Percentiles rank a stretch among this genome's conserved stretches.
These are phyloP conservation scores for Populus davidiana DNA, from an alignment of 345 rosid species.

Conservation along the genomic window DNA sequence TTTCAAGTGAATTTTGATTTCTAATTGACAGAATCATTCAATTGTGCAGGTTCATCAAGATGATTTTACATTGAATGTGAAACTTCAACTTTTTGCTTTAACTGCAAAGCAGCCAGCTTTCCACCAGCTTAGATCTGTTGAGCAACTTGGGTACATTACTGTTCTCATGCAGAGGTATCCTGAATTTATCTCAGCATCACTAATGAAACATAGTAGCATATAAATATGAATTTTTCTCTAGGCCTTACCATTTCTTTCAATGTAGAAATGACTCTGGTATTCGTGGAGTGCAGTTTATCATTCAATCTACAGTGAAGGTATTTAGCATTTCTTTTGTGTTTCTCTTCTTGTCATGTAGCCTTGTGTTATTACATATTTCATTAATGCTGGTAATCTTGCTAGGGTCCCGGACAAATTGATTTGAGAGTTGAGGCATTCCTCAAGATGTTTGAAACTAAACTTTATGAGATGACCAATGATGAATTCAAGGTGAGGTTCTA, in stretches of 20 bases:
- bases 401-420: slow-evolving; percentile 84
- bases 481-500: slow-evolving; percentile 65
- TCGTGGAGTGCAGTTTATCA: slow-evolving; percentile 69
- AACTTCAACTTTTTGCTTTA: slow-evolving; percentile 76
- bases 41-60: slow-evolving; percentile 70
- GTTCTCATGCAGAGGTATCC: slow-evolving; percentile 64
- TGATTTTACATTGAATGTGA: slow-evolving; percentile 67
- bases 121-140: slow-evolving; percentile 95
- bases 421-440: slow-evolving; percentile 73
- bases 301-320: slow-evolving; percentile 87
- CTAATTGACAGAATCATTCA: slow-evolving; percentile 9
- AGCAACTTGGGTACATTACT: slow-evolving; percentile 92
- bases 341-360: background rate
- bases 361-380: background rate
- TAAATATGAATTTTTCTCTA: too few species aligned
- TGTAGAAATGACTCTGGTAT: slow-evolving; percentile 71
- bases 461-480: slow-evolving; percentile 66
- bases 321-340: background rate
- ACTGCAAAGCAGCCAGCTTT: slow-evolving; percentile 84
- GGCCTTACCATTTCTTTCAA: slow-evolving; percentile 7
- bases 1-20: slow-evolving; percentile 12
- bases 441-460: slow-evolving; percentile 58
- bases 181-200: background rate
- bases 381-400: slow-evolving; percentile 10
- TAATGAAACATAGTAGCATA: too few species aligned